Conservation (phyloP, 148 eudicot species). For the Rhododendron ovatum region DNA sequence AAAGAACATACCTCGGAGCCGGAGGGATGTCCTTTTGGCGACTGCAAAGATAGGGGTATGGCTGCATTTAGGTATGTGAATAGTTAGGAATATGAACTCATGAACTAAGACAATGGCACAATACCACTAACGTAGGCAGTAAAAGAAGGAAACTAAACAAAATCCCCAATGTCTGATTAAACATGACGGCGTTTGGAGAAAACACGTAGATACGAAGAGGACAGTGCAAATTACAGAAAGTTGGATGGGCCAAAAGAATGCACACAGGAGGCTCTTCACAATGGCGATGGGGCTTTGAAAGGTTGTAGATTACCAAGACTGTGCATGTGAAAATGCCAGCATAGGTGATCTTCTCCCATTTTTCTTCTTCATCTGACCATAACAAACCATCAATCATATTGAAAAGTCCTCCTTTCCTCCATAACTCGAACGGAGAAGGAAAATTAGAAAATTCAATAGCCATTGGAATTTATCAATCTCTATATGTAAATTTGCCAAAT, state of each 20-base stretch:
- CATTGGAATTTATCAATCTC: not conserved
- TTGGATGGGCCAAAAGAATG: not conserved
- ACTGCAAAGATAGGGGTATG: slow-evolving; percentile 74
- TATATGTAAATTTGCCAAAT: too few relatives aligned
- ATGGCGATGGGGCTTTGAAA: slow-evolving; percentile 75
- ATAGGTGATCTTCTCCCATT: slow-evolving; percentile 87
- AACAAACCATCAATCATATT: not conserved
- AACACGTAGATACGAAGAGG: not conserved
- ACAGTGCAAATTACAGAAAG: not conserved
- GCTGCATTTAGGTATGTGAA: slow-evolving; percentile 32
- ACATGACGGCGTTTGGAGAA: not conserved
- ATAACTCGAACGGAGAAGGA: not conserved
- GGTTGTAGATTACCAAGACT: slow-evolving; percentile 29
- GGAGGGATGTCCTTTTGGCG: slow-evolving; percentile 92
- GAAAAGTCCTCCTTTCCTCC: not conserved
- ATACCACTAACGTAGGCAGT: not conserved
- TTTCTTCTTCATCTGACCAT: slow-evolving; percentile 60
- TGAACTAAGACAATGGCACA: not conserved
- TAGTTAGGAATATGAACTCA: not conserved
- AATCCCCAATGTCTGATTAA: not conserved
- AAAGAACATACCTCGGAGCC: not conserved
- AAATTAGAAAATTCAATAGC: not conserved
- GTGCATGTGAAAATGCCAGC: slow-evolving; percentile 53
- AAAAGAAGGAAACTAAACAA: not conserved
- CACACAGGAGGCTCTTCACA: slow-evolving; percentile 65